Conservation (phyloP, 495 filamentous ascomycete genomes). For the Hypoxylon rickii region DNA sequence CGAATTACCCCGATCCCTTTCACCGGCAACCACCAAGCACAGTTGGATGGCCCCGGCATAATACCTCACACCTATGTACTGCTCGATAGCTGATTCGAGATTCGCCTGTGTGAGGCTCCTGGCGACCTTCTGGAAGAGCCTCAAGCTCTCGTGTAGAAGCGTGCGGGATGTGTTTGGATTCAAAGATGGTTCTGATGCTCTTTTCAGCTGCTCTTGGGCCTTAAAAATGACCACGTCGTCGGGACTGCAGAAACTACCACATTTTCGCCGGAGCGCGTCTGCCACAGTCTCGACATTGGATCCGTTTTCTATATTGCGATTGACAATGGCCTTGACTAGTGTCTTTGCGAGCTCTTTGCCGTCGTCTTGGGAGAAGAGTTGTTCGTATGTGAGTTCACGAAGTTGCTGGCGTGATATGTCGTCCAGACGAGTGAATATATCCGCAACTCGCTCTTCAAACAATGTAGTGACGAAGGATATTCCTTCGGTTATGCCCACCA, state of each 20-base stretch:
- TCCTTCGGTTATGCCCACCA: slow-evolving; percentile 87
- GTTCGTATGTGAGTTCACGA: slow-evolving; percentile 78
- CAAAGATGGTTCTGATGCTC: slow-evolving; percentile 74
- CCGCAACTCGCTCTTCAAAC: slow-evolving; percentile 87
- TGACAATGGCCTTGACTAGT: slow-evolving; percentile 96
- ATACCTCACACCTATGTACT: slow-evolving; percentile 80
- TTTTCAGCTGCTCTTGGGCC: slow-evolving; percentile 90
- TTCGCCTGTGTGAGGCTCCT: slow-evolving; percentile 79
- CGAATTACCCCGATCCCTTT: slow-evolving; percentile 81
- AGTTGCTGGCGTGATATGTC: slow-evolving; percentile 68
- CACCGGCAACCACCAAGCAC: slow-evolving; percentile 75
- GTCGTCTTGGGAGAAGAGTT: slow-evolving; percentile 74
- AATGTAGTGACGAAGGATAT: slow-evolving; percentile 93
- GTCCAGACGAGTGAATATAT: slow-evolving; percentile 83
- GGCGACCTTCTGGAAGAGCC: slow-evolving; percentile 86
- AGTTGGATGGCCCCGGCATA: slow-evolving; percentile 95
- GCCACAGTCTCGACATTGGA: slow-evolving; percentile 97
- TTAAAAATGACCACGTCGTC: slow-evolving; percentile 98
- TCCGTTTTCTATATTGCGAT: slow-evolving; percentile 92
- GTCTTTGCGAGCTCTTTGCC: slow-evolving; percentile 95
- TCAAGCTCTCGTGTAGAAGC: slow-evolving; percentile 83
- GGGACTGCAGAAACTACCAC: slow-evolving; percentile 94
- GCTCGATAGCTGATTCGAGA: slow-evolving; percentile 73
- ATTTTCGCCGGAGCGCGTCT: slow-evolving; percentile 85
- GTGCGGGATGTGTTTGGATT: slow-evolving; percentile 79